Percentiles rank a stretch among this genome's conserved stretches.
These are phyloP conservation scores for Trametes hirsuta DNA, from an alignment of 1,284 basidiomycete genomes.

Conservation along the genomic window DNA sequence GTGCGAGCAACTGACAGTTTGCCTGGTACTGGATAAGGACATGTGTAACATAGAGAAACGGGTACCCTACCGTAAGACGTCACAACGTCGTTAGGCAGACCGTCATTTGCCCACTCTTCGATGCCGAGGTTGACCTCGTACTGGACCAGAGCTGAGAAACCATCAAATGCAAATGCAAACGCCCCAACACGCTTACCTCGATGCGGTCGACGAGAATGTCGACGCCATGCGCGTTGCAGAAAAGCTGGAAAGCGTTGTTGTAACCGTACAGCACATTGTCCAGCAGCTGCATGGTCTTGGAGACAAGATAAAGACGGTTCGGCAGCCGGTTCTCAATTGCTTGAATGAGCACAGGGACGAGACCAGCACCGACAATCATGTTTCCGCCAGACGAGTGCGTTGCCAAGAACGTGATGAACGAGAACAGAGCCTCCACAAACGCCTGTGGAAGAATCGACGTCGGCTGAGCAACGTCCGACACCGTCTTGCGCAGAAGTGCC, in stretches of 20 bases:
- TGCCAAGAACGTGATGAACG: constrained; percentile 88
- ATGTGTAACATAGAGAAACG: neutral
- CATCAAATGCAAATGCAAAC: constrained; percentile 3
- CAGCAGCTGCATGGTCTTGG: constrained; percentile 90
- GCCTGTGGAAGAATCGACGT: constrained; percentile 75
- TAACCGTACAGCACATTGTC: constrained; percentile 94
- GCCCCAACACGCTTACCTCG: constrained; percentile 54
- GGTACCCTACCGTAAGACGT: constrained; percentile 55
- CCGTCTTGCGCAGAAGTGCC: constrained; percentile 82
- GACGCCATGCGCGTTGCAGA: constrained; percentile 85
- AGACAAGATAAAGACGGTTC: constrained; percentile 70
- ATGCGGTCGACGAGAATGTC: constrained; percentile 86
- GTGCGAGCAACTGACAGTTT: constrained; percentile 70
- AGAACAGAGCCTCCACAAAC: constrained; percentile 85
- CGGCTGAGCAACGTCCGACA: constrained; percentile 67
- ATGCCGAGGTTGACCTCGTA: constrained; percentile 75
- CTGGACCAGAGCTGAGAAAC: constrained; percentile 39
- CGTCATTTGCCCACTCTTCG: constrained; percentile 51
- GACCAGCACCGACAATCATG: constrained; percentile 96
- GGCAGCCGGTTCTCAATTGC: constrained; percentile 79
- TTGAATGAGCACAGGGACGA: constrained; percentile 89
- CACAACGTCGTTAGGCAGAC: constrained; percentile 51
- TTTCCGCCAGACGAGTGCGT: constrained; percentile 85
- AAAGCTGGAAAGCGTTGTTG: constrained; percentile 86
- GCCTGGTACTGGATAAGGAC: constrained; percentile 38